phyloP scores from a whole-genome alignment of 257 asterid species.

The Salvia miltiorrhiza region DNA sequence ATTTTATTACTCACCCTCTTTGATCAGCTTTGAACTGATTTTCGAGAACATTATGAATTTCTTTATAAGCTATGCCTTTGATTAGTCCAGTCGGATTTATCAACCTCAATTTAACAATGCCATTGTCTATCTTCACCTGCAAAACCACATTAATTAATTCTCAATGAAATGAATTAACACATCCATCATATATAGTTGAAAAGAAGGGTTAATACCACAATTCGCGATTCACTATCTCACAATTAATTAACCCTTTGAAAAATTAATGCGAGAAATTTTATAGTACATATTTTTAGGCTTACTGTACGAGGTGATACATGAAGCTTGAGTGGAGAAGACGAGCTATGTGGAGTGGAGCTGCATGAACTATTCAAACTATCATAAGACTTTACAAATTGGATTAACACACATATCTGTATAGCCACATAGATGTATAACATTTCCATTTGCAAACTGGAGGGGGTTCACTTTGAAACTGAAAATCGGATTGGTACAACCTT shows the following conservation, averaged over 20 bases:
- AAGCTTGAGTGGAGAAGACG: slow-evolving; percentile 21
- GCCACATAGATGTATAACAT: not conserved
- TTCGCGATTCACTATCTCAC: no score
- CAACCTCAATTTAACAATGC: slow-evolving; percentile 37
- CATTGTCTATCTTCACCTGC: slow-evolving; percentile 54
- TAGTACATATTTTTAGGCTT: slow-evolving; percentile 10
- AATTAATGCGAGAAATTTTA: no score
- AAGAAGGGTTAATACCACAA: no score
- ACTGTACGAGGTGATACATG: slow-evolving; percentile 6
- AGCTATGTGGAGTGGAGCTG: not conserved
- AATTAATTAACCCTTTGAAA: no score
- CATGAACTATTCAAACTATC: not conserved
- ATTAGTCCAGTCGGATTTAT: slow-evolving; percentile 42
- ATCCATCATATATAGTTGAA: no score
- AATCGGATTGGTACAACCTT: no score
- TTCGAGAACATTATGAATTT: slow-evolving; percentile 39
- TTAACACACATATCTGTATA: not conserved
- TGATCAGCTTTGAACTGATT: slow-evolving; percentile 12
- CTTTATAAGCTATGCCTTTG: slow-evolving; percentile 33
- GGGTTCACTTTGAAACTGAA: no score
- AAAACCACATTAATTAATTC: not conserved
- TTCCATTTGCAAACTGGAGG: no score
- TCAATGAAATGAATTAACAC: no score
- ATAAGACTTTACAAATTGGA: not conserved
- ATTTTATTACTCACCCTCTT: no score